These are phyloP conservation scores for Haemoproteus tartakovskyi DNA, from an alignment of 169 alveolate species.

Conservation along the genomic window DNA sequence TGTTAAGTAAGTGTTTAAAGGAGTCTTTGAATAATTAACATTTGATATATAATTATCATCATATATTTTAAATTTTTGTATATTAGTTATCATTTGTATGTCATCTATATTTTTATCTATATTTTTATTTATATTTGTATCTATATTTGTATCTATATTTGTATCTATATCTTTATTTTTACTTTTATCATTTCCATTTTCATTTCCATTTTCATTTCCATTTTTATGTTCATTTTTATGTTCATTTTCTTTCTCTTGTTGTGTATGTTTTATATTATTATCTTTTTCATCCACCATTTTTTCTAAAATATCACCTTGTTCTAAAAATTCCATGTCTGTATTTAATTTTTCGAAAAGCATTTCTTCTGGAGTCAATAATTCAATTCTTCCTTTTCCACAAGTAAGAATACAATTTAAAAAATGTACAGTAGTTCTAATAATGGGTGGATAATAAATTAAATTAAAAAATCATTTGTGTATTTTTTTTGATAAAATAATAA, in stretches of 20 bases:
- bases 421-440: constrained; percentile 8
- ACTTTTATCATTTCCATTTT: too few relatives aligned
- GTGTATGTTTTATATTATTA: constrained; percentile 7
- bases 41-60: constrained; percentile 24
- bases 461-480: constrained; percentile 6
- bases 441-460: constrained; percentile 36
- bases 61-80: constrained; percentile 45
- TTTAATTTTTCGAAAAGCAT: constrained; percentile 59
- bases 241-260: too few relatives aligned
- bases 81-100: not conserved
- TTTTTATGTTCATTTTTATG: too few relatives aligned
- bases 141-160: not conserved
- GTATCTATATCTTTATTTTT: too few relatives aligned
- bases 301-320: constrained; percentile 1
- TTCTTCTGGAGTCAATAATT: constrained; percentile 61
- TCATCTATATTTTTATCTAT: too few relatives aligned
- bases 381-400: constrained; percentile 62
- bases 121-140: not conserved
- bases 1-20: constrained; percentile 58
- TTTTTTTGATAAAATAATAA: constrained; percentile 43
- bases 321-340: constrained; percentile 13
- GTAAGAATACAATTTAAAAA: constrained; percentile 29
- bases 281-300: not conserved
- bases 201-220: not conserved
- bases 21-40: constrained; percentile 47